Percentiles rank a stretch among this genome's conserved stretches.
These are phyloP conservation scores for Camellia granthamiana DNA, from an alignment of 148 eudicot genomes.

Conservation along the genomic window DNA sequence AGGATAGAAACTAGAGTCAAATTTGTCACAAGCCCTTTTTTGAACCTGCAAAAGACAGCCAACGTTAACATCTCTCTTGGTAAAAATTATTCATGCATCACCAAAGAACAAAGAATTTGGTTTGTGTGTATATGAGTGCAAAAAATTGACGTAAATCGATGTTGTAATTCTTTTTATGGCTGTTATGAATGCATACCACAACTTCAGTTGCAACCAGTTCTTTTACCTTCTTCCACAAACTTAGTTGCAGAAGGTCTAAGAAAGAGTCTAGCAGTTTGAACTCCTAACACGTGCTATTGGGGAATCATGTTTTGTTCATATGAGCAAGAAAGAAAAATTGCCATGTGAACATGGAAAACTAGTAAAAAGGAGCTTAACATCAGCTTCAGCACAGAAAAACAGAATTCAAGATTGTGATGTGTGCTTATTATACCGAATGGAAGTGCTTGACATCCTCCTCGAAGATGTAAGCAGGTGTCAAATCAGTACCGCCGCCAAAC, in stretches of 20 bases:
- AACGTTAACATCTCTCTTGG: neutral
- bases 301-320: neutral
- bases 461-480: conserved; percentile 88
- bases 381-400: neutral
- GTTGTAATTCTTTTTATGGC: neutral
- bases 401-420: conserved; percentile 8
- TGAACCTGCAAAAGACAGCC: conserved; percentile 61
- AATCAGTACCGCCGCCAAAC: conserved; percentile 99
- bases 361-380: neutral
- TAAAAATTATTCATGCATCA: neutral
- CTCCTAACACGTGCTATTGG: neutral
- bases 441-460: conserved; percentile 98
- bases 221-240: neutral
- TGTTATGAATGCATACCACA: neutral
- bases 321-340: neutral
- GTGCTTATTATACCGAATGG: conserved; percentile 62
- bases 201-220: conserved; percentile 7
- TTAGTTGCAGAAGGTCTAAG: neutral
- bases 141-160: neutral
- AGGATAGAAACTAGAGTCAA: conserved; percentile 84
- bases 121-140: neutral
- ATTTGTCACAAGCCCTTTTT: conserved; percentile 90
- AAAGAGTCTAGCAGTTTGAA: neutral
- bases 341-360: neutral
- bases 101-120: conserved; percentile 5